Percentiles rank a stretch among this genome's conserved stretches.
These are phyloP conservation scores for Botrytis elliptica DNA, from an alignment of 2,329 filamentous ascomycete genomes.

Conservation along the genomic window DNA sequence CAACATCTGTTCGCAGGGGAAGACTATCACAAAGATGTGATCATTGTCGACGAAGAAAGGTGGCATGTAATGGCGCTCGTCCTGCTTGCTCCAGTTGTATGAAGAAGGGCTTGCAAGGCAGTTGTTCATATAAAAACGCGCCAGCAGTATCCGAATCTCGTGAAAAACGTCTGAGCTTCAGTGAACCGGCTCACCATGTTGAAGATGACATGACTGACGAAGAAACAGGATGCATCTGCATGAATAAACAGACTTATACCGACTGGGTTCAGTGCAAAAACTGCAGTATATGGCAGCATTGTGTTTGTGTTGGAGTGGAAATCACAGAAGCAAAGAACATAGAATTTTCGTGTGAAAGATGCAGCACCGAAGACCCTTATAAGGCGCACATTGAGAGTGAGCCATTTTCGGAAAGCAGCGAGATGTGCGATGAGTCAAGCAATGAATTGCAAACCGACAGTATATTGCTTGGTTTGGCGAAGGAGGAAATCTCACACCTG, in stretches of 20 bases:
- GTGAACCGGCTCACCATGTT: neutral
- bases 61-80: neutral
- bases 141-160: neutral
- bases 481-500: neutral
- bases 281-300: constrained; percentile 3
- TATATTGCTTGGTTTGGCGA: neutral
- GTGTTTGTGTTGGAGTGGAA: neutral
- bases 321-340: neutral
- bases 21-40: neutral
- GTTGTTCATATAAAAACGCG: neutral
- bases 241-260: neutral
- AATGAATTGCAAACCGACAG: neutral
- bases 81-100: neutral
- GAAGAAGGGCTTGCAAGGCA: neutral
- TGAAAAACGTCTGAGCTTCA: neutral
- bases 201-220: neutral
- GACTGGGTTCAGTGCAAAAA: constrained; percentile 6
- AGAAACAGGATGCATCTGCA: neutral
- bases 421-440: neutral
- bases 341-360: neutral
- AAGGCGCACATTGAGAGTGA: neutral
- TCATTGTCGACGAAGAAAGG: neutral
- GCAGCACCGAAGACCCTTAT: neutral
- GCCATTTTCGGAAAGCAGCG: neutral
- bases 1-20: neutral